Base-by-base conservation (phyloP, 257 asterid species). In the Forsythia suspensa region DNA sequence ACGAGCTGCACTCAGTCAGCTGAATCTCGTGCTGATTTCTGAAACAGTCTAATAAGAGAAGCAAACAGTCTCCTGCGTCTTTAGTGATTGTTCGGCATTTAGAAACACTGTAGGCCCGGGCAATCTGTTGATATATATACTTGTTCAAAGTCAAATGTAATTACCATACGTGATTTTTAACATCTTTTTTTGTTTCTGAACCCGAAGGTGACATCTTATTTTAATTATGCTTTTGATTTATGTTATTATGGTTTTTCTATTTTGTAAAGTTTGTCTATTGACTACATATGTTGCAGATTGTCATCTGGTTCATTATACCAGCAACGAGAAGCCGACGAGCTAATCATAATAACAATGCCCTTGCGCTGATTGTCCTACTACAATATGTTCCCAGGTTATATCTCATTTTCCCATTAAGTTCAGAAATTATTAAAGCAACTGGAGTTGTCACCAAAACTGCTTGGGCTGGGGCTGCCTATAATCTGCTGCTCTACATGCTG, bases 391-490 rank as follows among this genome's bases (percentile, higher is more conserved):
- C 99, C n/a, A 87, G 99, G 87, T 84, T 93, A 74, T 95, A 95
- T 88, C 93, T 95, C 80, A 93, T 95, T 86, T 95, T 95, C 82
- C 99, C 98, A 10, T 85, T 95, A 81, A 95, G 99, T 83, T 95
- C 98, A 51, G 91, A 95, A 90, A 93, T 95, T 34, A 84, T 95
- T 81, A 95, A 95, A 86, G 96, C 99, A 79, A 95, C 99, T 4
- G 99, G 99, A 86, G 88, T 95, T 71, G 99, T 95, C 86, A 93
- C 99, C 79, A 93, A 95, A 90, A 93, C 99, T 77, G 98, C 96
- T 85, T 95, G 99, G 99, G 99, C 99, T 18, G 99, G 99, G 80
- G 99, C 99, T 43, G 99, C 96, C 57, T 95, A 95, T 89, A 95
- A 95, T 88, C 86, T 95, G 84, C 80, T 95, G 34, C 93, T 91